Evolutionary conservation across 1,284 basidiomycete species (phyloP), one percentile per base, ranked within the genome.

Genomic region (Cutaneotrichosporon sp.): DNA sequence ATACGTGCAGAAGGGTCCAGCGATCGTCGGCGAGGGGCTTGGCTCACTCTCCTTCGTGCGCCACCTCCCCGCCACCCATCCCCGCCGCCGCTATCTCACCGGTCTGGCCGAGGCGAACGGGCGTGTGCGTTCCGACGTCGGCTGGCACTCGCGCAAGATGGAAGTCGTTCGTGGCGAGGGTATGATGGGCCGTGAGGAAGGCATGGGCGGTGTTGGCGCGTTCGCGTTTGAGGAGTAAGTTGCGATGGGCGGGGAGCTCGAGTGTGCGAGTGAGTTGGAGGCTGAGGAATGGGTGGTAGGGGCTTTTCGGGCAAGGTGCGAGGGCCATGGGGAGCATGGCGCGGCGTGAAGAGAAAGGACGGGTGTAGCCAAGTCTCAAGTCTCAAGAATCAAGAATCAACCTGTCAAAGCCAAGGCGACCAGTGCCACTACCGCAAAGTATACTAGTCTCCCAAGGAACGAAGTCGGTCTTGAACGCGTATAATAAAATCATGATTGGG

Each of bases 61-160:
- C 34, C 68, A 71, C 51, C 53, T 73, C 46, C 72, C 61, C 56
- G 69, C 35, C 38, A 45, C 50, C 5, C 88, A 91, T 70, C 82
- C 84, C 2, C 81, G 85, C 66, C 78, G 88, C 47, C 69, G 70
- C 29, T 86, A 85, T 68, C 78, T 90, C 66, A 82, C 85, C 61
- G 77, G 79, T 37, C 76, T 94, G n/a, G 84, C 88, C 12, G 80
- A 85, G 59, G 84, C 86, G 11, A 88, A 90, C 61, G 91, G 91
- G 1, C 89, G 90, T 63, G 92, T 96, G 4, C 86, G 81, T 63
- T 90, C 87, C 65, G 87, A 86, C 5, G 82, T 92, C 2, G 94
- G 94, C 0, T 98, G 94, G 93, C 91, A 97, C 75, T 84, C 88
- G 31, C 78, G 91, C 48, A 98, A 98, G 78, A 93, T 97, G 90